Evolutionary conservation across 2,329 filamentous ascomycete genomes (phyloP).

Genomic region (Amauroascus niger): DNA sequence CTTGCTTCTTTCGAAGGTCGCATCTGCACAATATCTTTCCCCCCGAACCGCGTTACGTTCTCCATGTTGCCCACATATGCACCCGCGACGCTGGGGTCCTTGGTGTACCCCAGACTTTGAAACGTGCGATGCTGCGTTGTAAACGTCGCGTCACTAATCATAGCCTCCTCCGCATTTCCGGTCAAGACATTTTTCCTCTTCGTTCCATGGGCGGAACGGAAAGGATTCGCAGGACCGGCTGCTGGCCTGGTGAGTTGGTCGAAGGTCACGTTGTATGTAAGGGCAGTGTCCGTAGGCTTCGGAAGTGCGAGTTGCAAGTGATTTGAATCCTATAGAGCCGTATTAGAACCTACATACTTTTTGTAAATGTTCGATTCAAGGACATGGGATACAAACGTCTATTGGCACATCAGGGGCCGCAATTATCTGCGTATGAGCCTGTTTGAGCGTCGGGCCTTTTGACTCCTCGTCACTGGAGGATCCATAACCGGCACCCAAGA

Average conservation of each 20-base stretch:
- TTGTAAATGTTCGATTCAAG: background rate
- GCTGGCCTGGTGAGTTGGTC: constrained; percentile 58
- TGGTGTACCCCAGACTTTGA: constrained; percentile 52
- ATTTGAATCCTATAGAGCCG: constrained; percentile 37
- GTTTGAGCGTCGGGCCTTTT: constrained; percentile 19
- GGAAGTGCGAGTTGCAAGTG: constrained; percentile 44
- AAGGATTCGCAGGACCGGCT: constrained; percentile 65
- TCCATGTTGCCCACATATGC: constrained; percentile 42
- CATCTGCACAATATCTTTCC: constrained; percentile 46
- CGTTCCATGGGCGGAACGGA: constrained; percentile 52
- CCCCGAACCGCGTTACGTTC: constrained; percentile 37
- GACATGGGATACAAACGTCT: constrained; percentile 45
- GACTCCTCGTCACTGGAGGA: constrained; percentile 43
- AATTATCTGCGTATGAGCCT: constrained; percentile 28
- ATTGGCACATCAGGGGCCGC: constrained; percentile 46
- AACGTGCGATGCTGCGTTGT: constrained; percentile 76
- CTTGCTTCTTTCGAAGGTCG: constrained; percentile 60
- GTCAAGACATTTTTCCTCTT: constrained; percentile 79
- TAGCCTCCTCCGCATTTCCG: constrained; percentile 77
- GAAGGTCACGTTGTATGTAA: constrained; percentile 53
- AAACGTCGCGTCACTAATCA: constrained; percentile 84
- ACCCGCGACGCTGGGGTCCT: constrained; percentile 37
- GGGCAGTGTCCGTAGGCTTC: constrained; percentile 42
- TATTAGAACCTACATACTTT: constrained; percentile 6
- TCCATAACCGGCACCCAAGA: constrained; percentile 38